Percentiles rank a stretch among this genome's conserved stretches.
phyloP scores from a whole-genome alignment of 768 basidiomycete genomes.

The Trichaptum fuscoviolaceum region DNA sequence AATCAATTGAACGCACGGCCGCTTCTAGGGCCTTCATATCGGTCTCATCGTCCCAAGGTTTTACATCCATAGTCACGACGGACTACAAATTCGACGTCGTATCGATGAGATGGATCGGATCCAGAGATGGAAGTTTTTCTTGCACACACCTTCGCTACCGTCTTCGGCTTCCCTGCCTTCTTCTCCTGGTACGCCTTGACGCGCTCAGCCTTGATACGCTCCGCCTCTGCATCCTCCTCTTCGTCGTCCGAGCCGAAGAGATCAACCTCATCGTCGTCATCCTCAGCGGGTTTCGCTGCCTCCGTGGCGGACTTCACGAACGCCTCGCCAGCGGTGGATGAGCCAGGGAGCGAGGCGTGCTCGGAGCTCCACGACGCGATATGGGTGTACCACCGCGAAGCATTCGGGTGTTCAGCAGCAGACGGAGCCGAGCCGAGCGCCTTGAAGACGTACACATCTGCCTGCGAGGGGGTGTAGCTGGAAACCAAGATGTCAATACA shows the following conservation, averaged over 20 bases:
- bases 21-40: constrained; percentile 88
- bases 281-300: constrained; percentile 42
- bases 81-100: constrained; percentile 48
- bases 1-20: constrained; percentile 77
- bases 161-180: constrained; percentile 89
- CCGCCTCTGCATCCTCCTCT: constrained; percentile 80
- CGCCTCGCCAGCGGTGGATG: constrained; percentile 73
- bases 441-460: constrained; percentile 90
- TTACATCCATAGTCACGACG: constrained; percentile 95
- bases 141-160: constrained; percentile 70
- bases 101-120: constrained; percentile 8
- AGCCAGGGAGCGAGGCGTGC: constrained; percentile 74
- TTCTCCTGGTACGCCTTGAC: constrained; percentile 89
- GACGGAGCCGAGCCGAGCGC: constrained; percentile 64
- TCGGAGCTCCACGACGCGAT: constrained; percentile 83
- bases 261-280: constrained; percentile 75
- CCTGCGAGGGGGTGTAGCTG: constrained; percentile 90
- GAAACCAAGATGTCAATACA: background rate
- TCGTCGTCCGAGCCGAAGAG: constrained; percentile 82
- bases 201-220: constrained; percentile 85
- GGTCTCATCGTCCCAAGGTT: constrained; percentile 99
- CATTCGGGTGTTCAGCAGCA: constrained; percentile 61
- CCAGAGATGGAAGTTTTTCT: background rate
- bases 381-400: constrained; percentile 90
- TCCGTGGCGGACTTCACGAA: constrained; percentile 56